These are phyloP conservation scores for Hypoxylon fuscum DNA, from an alignment of 495 filamentous ascomycete species.

Conservation along the genomic window DNA sequence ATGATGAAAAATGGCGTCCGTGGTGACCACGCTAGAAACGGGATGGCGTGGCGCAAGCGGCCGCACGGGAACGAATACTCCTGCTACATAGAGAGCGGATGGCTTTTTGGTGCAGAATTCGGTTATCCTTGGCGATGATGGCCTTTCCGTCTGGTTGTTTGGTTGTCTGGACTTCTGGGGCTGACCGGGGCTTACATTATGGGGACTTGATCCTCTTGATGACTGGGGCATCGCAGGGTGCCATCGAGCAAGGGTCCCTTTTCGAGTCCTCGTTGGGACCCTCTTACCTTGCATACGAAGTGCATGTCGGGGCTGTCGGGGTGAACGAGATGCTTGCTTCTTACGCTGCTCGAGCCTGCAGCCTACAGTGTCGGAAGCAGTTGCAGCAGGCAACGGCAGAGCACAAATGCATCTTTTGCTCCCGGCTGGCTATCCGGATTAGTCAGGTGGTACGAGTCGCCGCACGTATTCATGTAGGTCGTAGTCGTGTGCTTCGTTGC, in stretches of 20 bases:
- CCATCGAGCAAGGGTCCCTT: constrained; percentile 21
- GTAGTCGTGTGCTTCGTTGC: constrained; percentile 4
- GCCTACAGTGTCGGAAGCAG: constrained; percentile 8
- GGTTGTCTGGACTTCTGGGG: constrained; percentile 12
- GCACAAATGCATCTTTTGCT: constrained; percentile 9
- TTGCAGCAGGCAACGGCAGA: constrained; percentile 1
- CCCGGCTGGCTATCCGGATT: constrained; percentile 21
- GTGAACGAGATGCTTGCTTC: constrained; percentile 18
- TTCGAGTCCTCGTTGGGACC: constrained; percentile 18
- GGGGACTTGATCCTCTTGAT: constrained; percentile 23
- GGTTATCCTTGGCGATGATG: constrained; percentile 15
- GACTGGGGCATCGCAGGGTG: constrained; percentile 9
- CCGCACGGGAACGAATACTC: constrained; percentile 18
- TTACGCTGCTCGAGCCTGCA: constrained; percentile 14
- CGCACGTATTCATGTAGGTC: constrained; percentile 29
- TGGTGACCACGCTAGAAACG: constrained; percentile 30
- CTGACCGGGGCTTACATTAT: constrained; percentile 8
- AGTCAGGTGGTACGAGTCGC: constrained; percentile 33
- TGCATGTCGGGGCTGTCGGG: constrained; percentile 18
- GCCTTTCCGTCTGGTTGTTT: background rate
- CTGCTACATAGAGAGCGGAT: constrained; percentile 12
- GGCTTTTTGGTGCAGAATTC: constrained; percentile 23
- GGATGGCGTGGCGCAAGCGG: constrained; percentile 24
- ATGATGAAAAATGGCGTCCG: constrained; percentile 13
- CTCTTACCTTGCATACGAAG: constrained; percentile 28